Evolutionary conservation across 1,284 basidiomycete species (phyloP).

Genomic region (Moniliella sp.): DNA sequence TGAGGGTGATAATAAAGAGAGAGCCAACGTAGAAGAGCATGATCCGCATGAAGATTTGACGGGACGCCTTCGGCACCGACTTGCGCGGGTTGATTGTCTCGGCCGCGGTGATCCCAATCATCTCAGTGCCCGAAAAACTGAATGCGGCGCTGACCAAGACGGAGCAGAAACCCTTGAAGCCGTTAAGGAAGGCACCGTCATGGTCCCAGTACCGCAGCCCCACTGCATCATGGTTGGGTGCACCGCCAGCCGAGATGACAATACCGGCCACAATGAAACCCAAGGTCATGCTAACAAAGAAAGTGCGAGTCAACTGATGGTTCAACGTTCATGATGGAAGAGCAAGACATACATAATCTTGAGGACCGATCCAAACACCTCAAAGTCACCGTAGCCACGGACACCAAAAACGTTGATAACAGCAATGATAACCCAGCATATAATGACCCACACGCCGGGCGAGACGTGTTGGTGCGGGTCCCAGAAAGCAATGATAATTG

Average conservation of each 20-base stretch:
- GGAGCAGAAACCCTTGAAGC: conserved; percentile 16
- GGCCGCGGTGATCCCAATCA: conserved; percentile 34
- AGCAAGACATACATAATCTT: conserved; percentile 40
- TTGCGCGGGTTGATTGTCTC: conserved; percentile 42
- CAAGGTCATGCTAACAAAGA: conserved; percentile 5
- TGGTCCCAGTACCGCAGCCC: conserved; percentile 43
- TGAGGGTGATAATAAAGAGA: too few species aligned
- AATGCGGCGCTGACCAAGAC: conserved; percentile 36
- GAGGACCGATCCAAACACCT: conserved; percentile 39
- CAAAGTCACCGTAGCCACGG: conserved; percentile 45
- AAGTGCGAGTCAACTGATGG: conserved; percentile 4
- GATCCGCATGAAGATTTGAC: conserved; percentile 42
- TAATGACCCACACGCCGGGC: conserved; percentile 11
- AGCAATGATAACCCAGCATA: conserved; percentile 9
- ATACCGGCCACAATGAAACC: conserved; percentile 33
- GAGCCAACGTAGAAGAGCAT: conserved; percentile 52
- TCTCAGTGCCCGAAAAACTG: conserved; percentile 45
- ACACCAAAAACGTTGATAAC: conserved; percentile 37
- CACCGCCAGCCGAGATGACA: conserved; percentile 1
- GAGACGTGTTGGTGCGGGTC: conserved; percentile 19
- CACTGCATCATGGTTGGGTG: conserved; percentile 44
- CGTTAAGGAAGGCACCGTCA: conserved; percentile 9
- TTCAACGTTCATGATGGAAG: conserved; percentile 2
- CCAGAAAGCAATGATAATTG: conserved; percentile 32
- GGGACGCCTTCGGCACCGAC: conserved; percentile 43